Evolutionary conservation across 1,139 yeast genomes (phyloP).

Genomic region (Scheffersomyces titani): DNA sequence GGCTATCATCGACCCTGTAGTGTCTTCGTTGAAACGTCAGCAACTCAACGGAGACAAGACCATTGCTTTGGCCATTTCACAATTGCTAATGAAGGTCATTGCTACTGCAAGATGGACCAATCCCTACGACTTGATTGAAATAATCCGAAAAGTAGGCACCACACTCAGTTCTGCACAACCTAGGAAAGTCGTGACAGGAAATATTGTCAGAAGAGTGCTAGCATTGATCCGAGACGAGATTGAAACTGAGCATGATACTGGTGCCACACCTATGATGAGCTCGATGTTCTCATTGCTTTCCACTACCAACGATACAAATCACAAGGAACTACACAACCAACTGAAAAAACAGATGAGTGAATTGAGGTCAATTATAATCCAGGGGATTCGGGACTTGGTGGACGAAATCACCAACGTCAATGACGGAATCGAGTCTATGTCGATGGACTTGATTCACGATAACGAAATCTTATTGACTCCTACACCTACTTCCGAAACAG

Average conservation of each 20-base stretch:
- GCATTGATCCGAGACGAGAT: slow-evolving; percentile 88
- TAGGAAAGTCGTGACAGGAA: slow-evolving; percentile 84
- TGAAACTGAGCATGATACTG: slow-evolving; percentile 45
- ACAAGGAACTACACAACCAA: slow-evolving; percentile 29
- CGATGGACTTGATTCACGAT: slow-evolving; percentile 92
- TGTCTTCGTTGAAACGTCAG: slow-evolving; percentile 59
- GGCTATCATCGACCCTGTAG: slow-evolving; percentile 41
- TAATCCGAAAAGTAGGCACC: slow-evolving; percentile 67
- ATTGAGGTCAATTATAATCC: slow-evolving; percentile 84
- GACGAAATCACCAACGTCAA: slow-evolving; percentile 91
- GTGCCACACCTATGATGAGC: slow-evolving; percentile 62
- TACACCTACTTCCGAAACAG: slow-evolving; percentile 90
- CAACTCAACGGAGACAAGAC: slow-evolving; percentile 72
- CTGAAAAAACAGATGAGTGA: slow-evolving; percentile 56
- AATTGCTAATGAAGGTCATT: slow-evolving; percentile 81
- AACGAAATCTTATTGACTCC: slow-evolving; percentile 90
- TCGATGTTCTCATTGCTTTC: slow-evolving; percentile 88
- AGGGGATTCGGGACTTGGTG: slow-evolving; percentile 88
- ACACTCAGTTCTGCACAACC: slow-evolving; percentile 66
- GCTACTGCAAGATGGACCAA: slow-evolving; percentile 88
- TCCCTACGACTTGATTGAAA: slow-evolving; percentile 67
- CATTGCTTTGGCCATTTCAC: slow-evolving; percentile 86
- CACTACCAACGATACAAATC: slow-evolving; percentile 36
- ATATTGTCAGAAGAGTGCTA: slow-evolving; percentile 85
- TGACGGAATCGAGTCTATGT: slow-evolving; percentile 87